Evolutionary conservation across 148 eudicot genomes (phyloP).

Genomic region (Chenopodium quinoa): DNA sequence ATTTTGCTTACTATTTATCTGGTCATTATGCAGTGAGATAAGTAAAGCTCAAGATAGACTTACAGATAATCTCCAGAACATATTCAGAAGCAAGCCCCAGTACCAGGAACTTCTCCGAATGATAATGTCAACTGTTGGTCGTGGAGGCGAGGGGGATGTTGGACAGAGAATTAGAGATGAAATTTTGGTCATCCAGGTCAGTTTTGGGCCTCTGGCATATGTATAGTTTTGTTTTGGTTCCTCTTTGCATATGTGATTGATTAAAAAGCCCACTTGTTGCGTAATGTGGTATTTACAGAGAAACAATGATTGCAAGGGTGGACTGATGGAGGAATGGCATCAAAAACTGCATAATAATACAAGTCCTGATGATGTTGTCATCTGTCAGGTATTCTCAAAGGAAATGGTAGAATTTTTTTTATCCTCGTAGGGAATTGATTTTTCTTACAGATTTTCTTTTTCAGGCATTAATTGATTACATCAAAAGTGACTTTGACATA

Average conservation of each 20-base stretch:
- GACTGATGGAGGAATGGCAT: slow-evolving; percentile 99
- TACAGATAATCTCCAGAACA: slow-evolving; percentile 78
- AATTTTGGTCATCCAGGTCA: slow-evolving; percentile 90
- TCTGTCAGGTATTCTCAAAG: slow-evolving; percentile 75
- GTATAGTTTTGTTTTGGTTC: not conserved
- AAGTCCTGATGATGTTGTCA: slow-evolving; percentile 97
- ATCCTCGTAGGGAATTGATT: slow-evolving; percentile 8
- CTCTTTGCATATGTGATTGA: not conserved
- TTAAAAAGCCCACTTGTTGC: not conserved
- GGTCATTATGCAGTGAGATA: slow-evolving; percentile 70
- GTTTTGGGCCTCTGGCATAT: not conserved
- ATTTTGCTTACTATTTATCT: not conserved
- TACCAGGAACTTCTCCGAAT: slow-evolving; percentile 76
- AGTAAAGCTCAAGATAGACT: slow-evolving; percentile 98
- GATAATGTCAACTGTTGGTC: slow-evolving; percentile 93
- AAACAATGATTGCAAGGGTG: slow-evolving; percentile 93
- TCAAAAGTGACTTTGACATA: slow-evolving; percentile 77
- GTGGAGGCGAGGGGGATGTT: slow-evolving; percentile 99
- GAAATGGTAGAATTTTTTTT: slow-evolving; percentile 3
- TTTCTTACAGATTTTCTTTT: slow-evolving; percentile 22
- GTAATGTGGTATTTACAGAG: slow-evolving; percentile 50
- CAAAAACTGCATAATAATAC: slow-evolving; percentile 98
- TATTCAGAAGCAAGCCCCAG: slow-evolving; percentile 55
- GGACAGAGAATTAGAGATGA: slow-evolving; percentile 99
- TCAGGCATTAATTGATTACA: slow-evolving; percentile 88